phyloP scores from a whole-genome alignment of 2,329 filamentous ascomycete species.

The Diaporthe citri region DNA sequence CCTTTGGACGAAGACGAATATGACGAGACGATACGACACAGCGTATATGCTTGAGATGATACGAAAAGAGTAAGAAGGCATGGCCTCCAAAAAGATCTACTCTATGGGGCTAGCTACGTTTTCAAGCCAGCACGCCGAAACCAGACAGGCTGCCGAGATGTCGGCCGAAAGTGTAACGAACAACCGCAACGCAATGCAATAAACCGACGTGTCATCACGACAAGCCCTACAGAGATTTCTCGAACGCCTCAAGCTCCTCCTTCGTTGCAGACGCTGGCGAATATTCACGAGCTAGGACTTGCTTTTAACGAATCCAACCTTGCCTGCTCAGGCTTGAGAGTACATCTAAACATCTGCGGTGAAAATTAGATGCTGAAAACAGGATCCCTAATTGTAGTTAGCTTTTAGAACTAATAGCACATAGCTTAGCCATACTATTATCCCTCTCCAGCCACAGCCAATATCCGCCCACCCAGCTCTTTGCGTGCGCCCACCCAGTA shows the following conservation, averaged over 20 bases:
- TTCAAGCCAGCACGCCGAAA: neutral
- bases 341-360: too few relatives aligned
- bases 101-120: neutral
- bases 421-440: too few relatives aligned
- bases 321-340: too few relatives aligned
- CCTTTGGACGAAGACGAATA: constrained; percentile 79
- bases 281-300: too few relatives aligned
- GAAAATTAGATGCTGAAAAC: too few relatives aligned
- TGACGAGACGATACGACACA: neutral
- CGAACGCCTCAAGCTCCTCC: constrained; percentile 82
- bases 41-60: neutral
- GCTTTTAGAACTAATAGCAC: too few relatives aligned
- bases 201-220: neutral
- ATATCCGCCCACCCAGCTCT: too few relatives aligned
- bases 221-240: constrained; percentile 37
- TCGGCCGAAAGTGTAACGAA: neutral
- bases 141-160: neutral
- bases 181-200: constrained; percentile 13
- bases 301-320: too few relatives aligned
- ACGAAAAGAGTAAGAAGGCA: neutral
- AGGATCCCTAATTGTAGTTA: too few relatives aligned
- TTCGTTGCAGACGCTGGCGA: too few relatives aligned
- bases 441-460: too few relatives aligned
- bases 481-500: too few relatives aligned
- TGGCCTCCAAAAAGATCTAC: neutral